Evolutionary conservation across 208 protist genomes (phyloP), one percentile per base, ranked within the genome.

Genomic region (Crithidia expoeki): DNA sequence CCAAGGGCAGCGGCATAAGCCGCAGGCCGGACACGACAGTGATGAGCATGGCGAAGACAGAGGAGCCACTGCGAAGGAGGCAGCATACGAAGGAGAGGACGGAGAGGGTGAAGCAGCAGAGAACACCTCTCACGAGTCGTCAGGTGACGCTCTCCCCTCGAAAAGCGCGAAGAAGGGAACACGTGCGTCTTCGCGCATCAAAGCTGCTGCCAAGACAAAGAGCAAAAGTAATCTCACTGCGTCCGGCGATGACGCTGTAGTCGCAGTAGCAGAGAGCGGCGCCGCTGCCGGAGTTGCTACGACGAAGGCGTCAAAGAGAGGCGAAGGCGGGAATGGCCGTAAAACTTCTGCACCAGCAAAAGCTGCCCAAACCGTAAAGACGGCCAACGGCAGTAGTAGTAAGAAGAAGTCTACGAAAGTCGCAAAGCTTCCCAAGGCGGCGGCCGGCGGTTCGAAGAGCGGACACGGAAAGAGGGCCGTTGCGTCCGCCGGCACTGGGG

Each of bases 221-320:
- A 40, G 34, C 23, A 56, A 56, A 32, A 70, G 58, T 25, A 25
- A 23, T 23, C 5, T 12, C 9, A 12, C 36, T 40, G 36, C 12
- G 9, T 40, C 36, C 5, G 49, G 47, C 0, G 75, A 57, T n/a
- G 4, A 72, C 57, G 71, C 51, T 63, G 33, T 7, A 23, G 44
- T 19, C 44, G 16, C 4, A 49, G 16, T 21, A 21, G 19, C 44
- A 49, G 44, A 49, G 19, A 49, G 16, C 44, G 44, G 19, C 21
- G 44, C 16, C 4, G 44, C 16, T 21, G 19, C 44, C 19, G 10
- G 16, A 30, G 33, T 17, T 2, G 53, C 19, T 23, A 50, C 55
- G 55, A 33, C 64, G 38, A 55, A 25, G 51, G 23, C 49, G 19
- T 28, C 49, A 10, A 23, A 30, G 49, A 53, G 12, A 5, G 21